phyloP scores from a whole-genome alignment of 2,329 filamentous ascomycete genomes.

The Calonectria montana region DNA sequence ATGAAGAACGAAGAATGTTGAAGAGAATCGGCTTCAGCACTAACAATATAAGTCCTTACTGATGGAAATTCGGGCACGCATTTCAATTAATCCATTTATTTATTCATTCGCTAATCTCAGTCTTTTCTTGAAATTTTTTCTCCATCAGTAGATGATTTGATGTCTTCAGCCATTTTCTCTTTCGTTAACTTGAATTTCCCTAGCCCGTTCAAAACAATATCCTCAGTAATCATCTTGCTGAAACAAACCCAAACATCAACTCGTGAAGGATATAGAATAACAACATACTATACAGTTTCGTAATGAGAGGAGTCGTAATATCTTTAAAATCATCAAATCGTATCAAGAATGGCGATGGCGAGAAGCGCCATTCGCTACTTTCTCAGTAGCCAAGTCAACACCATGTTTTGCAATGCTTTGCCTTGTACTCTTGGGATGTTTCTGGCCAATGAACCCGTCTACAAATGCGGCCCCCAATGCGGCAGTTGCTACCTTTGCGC shows the following conservation, averaged over 20 bases:
- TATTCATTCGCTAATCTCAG: background rate
- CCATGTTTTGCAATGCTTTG: slow-evolving; percentile 42
- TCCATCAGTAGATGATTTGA: background rate
- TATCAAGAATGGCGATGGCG: slow-evolving; percentile 16
- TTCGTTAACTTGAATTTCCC: background rate
- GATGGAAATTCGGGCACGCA: background rate
- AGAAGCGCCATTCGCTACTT: slow-evolving; percentile 18
- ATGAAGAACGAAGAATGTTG: background rate
- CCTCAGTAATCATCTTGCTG: background rate
- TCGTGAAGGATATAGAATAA: background rate
- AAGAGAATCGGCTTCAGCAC: background rate
- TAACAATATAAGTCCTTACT: background rate
- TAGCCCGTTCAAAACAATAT: background rate
- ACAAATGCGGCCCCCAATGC: slow-evolving; percentile 61
- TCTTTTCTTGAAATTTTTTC: background rate
- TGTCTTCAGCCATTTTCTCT: background rate
- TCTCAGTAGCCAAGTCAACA: slow-evolving; percentile 36
- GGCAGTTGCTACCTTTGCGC: slow-evolving; percentile 60
- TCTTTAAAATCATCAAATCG: background rate
- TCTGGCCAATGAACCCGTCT: slow-evolving; percentile 56
- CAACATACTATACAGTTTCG: background rate
- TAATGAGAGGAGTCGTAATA: background rate
- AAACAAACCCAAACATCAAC: background rate
- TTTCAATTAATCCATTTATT: background rate
- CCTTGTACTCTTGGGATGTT: slow-evolving; percentile 42